Evolutionary conservation across 106 monocot genomes (phyloP).

Genomic region (Apostasia ramifera): DNA sequence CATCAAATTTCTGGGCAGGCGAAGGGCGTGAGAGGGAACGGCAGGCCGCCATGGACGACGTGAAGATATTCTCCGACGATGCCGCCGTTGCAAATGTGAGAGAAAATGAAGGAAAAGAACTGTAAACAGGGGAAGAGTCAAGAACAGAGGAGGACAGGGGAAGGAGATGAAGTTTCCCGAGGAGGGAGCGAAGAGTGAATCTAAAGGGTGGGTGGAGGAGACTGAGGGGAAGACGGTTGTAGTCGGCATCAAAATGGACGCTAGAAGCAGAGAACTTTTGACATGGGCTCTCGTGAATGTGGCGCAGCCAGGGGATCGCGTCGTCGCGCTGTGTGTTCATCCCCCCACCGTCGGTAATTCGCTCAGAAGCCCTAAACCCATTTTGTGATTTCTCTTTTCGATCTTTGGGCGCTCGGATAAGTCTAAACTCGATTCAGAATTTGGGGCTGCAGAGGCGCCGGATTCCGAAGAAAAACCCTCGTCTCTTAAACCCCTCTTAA

Average conservation of each 20-base stretch:
- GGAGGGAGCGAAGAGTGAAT: background rate
- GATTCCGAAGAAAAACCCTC: conserved; percentile 1
- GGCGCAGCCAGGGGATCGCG: conserved; percentile 36
- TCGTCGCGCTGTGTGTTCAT: conserved; percentile 49
- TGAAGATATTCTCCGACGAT: too few species aligned
- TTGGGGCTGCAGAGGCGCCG: background rate
- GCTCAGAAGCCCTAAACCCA: background rate
- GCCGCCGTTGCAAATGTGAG: background rate
- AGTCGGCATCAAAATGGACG: conserved; percentile 48
- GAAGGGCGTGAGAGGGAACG: too few species aligned
- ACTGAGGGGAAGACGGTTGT: conserved; percentile 25
- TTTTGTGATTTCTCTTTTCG: background rate
- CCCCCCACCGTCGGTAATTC: conserved; percentile 7
- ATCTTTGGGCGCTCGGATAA: background rate
- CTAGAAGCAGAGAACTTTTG: conserved; percentile 43
- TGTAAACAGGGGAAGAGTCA: background rate
- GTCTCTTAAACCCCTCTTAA: background rate
- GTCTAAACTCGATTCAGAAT: background rate
- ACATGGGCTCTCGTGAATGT: conserved; percentile 70
- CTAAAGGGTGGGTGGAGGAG: background rate
- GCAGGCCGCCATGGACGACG: too few species aligned
- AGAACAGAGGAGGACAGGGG: too few species aligned
- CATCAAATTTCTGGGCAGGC: too few species aligned
- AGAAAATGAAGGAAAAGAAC: background rate
- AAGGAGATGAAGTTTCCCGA: background rate